These are phyloP conservation scores for Pythium vanterpoolii DNA, from an alignment of 352 stramenopile genomes.

Conservation along the genomic window DNA sequence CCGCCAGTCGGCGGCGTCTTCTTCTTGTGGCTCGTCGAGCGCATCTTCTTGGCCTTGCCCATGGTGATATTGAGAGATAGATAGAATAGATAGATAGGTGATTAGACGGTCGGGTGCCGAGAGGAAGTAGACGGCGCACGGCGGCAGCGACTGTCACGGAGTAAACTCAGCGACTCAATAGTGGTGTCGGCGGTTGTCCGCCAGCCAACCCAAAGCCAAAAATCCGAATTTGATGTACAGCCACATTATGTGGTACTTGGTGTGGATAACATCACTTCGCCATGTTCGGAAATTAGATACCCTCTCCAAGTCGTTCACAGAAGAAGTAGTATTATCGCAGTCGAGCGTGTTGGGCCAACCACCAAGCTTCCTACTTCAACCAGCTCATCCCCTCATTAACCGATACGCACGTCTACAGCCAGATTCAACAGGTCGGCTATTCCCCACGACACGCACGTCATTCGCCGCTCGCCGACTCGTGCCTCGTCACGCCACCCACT, in stretches of 20 bases:
- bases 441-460: no score
- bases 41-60: constrained; percentile 87
- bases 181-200: neutral
- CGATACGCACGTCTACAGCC: constrained; percentile 25
- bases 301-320: neutral
- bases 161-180: neutral
- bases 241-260: neutral
- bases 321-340: no score
- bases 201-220: constrained; percentile 25
- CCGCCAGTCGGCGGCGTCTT: constrained; percentile 55
- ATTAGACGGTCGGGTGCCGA: neutral
- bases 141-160: no score
- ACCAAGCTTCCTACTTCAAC: constrained; percentile 17
- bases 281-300: neutral
- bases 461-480: neutral
- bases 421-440: neutral
- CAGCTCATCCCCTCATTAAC: neutral
- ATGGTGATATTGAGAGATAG: constrained; percentile 31
- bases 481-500: constrained; percentile 9
- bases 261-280: neutral
- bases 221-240: neutral
- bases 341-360: neutral
- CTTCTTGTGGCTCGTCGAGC: constrained; percentile 85
- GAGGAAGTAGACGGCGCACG: neutral
- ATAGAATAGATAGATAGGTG: constrained; percentile 4